Percentiles rank a stretch among this genome's conserved stretches.
Conservation (phyloP, 2,329 filamentous ascomycete genomes). For the Diaporthe citrichinensis region DNA sequence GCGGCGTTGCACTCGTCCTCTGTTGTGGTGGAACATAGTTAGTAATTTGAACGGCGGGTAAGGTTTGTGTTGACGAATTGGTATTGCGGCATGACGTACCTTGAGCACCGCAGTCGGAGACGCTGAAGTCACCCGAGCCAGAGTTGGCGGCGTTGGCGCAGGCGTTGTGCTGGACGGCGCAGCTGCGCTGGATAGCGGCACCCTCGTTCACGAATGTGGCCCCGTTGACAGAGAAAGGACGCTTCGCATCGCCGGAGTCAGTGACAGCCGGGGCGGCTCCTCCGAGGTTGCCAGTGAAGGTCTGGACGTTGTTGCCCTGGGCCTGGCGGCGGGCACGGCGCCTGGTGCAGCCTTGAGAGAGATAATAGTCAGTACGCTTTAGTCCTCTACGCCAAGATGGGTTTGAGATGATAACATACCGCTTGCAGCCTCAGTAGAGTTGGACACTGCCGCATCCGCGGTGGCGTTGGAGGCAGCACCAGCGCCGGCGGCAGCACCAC, state of each 20-base stretch:
- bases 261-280: conserved; percentile 59
- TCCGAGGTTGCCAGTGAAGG: conserved; percentile 60
- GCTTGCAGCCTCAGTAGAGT: conserved; percentile 43
- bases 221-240: conserved; percentile 67
- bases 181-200: conserved; percentile 63
- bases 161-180: conserved; percentile 65
- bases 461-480: conserved; percentile 29
- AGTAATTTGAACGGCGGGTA: no score
- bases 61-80: background rate
- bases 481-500: conserved; percentile 41
- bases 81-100: conserved; percentile 1
- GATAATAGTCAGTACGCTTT: background rate
- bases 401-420: background rate
- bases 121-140: conserved; percentile 54
- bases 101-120: conserved; percentile 60
- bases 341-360: conserved; percentile 5
- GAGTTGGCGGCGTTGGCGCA: conserved; percentile 64
- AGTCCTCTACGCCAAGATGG: background rate
- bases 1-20: conserved; percentile 54
- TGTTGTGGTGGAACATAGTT: no score
- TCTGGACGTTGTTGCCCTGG: conserved; percentile 57
- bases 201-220: conserved; percentile 65
- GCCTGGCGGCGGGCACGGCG: conserved; percentile 30
- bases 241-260: conserved; percentile 51
- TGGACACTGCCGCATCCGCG: background rate